These are phyloP conservation scores for Saccharomycopsis sp. DNA, from an alignment of 805 yeast species.

Conservation along the genomic window DNA sequence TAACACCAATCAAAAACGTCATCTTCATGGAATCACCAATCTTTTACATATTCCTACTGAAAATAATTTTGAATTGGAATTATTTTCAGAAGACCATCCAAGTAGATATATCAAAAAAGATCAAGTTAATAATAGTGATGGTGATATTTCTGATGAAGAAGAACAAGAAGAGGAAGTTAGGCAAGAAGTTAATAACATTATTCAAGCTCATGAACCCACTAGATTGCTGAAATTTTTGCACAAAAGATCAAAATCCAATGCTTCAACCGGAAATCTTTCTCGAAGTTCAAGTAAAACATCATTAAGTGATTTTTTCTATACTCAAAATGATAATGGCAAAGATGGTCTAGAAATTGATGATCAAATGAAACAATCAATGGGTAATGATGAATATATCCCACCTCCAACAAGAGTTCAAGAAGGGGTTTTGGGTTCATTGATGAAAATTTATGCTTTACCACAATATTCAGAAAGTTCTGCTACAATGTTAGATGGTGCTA, in stretches of 20 bases:
- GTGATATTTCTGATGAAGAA: constrained; percentile 1
- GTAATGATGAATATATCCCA: constrained; percentile 12
- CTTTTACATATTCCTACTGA: background rate
- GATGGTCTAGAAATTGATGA: background rate
- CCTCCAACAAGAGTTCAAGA: constrained; percentile 47
- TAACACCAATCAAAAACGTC: background rate
- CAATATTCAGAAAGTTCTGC: background rate
- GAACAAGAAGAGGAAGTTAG: constrained; percentile 6
- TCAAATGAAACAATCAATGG: background rate
- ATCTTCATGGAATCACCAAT: background rate
- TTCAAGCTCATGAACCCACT: constrained; percentile 1
- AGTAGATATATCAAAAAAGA: background rate
- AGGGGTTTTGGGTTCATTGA: constrained; percentile 74
- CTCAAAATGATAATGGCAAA: background rate
- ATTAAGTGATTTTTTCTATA: constrained; percentile 6
- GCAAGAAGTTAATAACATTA: background rate
- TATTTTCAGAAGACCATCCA: constrained; percentile 7
- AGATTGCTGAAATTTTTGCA: background rate
- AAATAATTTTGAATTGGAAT: constrained; percentile 6
- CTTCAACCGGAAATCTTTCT: background rate
- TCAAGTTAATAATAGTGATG: background rate
- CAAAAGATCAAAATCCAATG: background rate
- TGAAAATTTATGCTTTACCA: constrained; percentile 54
- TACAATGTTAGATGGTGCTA: background rate
- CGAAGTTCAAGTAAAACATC: constrained; percentile 8